Conservation (phyloP, 257 asterid genomes). For the Solanum commersonii region DNA sequence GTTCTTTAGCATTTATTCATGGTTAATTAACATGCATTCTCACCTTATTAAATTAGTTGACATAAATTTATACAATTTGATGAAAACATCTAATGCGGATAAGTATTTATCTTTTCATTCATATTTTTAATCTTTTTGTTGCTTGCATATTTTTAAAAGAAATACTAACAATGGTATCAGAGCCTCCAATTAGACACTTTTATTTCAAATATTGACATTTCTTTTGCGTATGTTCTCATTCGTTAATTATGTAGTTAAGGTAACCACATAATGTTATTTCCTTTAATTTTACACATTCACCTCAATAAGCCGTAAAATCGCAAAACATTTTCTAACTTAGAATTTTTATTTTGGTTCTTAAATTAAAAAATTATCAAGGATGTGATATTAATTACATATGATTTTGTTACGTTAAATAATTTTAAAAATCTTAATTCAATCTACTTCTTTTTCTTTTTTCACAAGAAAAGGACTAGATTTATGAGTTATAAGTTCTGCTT, state of each 20-base stretch:
- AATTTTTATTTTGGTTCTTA: neutral
- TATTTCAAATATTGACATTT: too few species aligned
- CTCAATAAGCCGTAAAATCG: neutral
- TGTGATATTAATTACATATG: neutral
- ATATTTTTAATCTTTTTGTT: too few species aligned
- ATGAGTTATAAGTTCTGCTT: neutral
- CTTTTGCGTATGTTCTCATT: neutral
- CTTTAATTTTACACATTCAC: too few species aligned
- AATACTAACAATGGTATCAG: neutral
- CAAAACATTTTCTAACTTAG: too few species aligned
- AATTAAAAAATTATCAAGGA: neutral
- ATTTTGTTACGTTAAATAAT: too few species aligned
- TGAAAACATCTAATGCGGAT: neutral
- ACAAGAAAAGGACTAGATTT: neutral
- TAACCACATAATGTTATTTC: too few species aligned
- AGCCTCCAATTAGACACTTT: neutral
- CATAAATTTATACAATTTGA: too few species aligned
- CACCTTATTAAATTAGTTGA: neutral
- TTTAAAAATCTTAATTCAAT: too few species aligned
- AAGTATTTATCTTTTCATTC: neutral
- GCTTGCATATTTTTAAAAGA: too few species aligned
- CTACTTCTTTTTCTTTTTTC: neutral
- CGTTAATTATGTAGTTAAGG: too few species aligned
- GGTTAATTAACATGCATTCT: neutral
- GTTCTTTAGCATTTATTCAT: neutral